Percentiles rank a stretch among this genome's conserved stretches.
Evolutionary conservation across 257 asterid genomes (phyloP).

Genomic region (Plectranthus barbatus): DNA sequence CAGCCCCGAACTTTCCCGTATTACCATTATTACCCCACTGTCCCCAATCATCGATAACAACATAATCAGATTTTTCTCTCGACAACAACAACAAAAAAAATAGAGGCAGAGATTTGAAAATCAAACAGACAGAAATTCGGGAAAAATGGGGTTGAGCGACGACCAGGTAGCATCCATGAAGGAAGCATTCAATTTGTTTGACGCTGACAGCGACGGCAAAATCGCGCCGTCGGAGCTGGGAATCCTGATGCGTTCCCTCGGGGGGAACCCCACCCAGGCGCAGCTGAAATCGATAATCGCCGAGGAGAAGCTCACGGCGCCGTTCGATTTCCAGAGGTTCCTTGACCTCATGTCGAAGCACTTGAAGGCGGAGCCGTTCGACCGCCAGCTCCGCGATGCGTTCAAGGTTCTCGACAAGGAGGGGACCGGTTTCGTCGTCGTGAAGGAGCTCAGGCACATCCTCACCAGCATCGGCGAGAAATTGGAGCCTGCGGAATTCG

Average conservation of each 20-base stretch:
- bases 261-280: constrained; percentile 94
- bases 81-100: neutral
- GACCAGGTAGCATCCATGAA: constrained; percentile 80
- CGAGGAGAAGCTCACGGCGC: constrained; percentile 66
- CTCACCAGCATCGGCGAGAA: constrained; percentile 93
- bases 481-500: constrained; percentile 89
- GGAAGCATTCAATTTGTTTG: constrained; percentile 93
- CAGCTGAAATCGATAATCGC: constrained; percentile 73
- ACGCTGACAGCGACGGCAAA: constrained; percentile 93
- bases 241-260: constrained; percentile 93
- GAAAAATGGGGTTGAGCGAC: constrained; percentile 70
- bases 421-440: constrained; percentile 72
- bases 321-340: constrained; percentile 75
- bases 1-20: neutral
- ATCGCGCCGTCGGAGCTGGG: constrained; percentile 94
- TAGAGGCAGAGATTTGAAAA: constrained; percentile 1
- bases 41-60: neutral
- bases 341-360: constrained; percentile 84
- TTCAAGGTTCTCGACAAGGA: constrained; percentile 95
- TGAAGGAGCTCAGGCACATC: constrained; percentile 90
- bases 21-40: neutral
- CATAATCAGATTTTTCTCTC: neutral
- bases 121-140: neutral
- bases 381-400: constrained; percentile 96
- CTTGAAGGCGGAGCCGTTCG: constrained; percentile 93